Conservation (phyloP, 352 stramenopile genomes). For the Salisapilia sapeloensis region DNA sequence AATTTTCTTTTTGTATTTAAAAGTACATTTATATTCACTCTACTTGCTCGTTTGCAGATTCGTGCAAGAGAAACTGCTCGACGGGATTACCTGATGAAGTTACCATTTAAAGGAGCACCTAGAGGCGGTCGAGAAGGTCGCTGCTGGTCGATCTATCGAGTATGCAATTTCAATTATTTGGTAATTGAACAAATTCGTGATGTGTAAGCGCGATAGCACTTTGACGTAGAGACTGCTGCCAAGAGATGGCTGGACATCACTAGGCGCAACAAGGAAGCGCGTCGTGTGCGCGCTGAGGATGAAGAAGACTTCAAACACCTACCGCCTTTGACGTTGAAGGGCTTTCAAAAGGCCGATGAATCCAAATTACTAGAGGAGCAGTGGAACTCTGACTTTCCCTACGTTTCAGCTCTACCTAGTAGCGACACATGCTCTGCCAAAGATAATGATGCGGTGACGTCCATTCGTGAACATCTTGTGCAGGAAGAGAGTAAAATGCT, state of each 20-base stretch:
- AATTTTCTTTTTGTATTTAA: not conserved
- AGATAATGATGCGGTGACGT: slow-evolving; percentile 17
- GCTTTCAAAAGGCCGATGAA: slow-evolving; percentile 1
- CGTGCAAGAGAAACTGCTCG: slow-evolving; percentile 29
- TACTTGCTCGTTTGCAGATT: slow-evolving; percentile 10
- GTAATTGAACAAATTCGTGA: not conserved
- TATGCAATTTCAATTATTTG: slow-evolving; percentile 5
- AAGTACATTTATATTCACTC: not conserved
- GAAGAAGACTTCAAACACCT: slow-evolving; percentile 49
- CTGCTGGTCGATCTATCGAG: slow-evolving; percentile 51
- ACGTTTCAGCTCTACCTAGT: slow-evolving; percentile 10
- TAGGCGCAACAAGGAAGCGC: slow-evolving; percentile 29
- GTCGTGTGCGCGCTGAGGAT: slow-evolving; percentile 21
- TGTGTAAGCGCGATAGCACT: slow-evolving; percentile 27
- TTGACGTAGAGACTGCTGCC: slow-evolving; percentile 41
- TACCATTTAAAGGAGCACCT: slow-evolving; percentile 22
- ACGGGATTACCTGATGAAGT: slow-evolving; percentile 26
- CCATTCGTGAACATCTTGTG: slow-evolving; percentile 25
- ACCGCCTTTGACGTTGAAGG: slow-evolving; percentile 11
- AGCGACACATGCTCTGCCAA: not conserved
- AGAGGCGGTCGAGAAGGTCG: slow-evolving; percentile 19
- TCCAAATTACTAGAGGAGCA: slow-evolving; percentile 5
- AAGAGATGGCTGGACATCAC: slow-evolving; percentile 44
- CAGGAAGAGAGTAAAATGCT: slow-evolving; percentile 27
- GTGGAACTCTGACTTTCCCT: slow-evolving; percentile 9